Evolutionary conservation across 805 yeast species (phyloP), one percentile per base, ranked within the genome.

Genomic region (Ogataea corticis): DNA sequence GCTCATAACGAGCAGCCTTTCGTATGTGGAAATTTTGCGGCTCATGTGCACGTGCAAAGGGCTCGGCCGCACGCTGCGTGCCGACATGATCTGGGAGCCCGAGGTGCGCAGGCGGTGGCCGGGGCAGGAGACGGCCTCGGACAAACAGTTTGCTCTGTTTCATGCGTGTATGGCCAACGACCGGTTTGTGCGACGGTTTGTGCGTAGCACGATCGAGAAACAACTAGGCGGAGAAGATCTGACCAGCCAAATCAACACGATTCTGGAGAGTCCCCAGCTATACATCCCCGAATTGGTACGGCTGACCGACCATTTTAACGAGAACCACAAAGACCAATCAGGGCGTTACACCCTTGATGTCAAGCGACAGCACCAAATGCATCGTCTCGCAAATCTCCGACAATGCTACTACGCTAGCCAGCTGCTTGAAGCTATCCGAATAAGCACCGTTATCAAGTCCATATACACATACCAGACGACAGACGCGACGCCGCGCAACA

Each of bases 21-120:
- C 42, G 12, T 40, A 39, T 6, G 27, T 11, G 3, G 61, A 58
- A 32, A 36, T 51, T 6, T 36, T 46, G 17, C 29, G 23, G 25
- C 32, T 57, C 16, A 49, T 50, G 38, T 7, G 23, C 13, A 37
- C 54, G 4, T 34, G 32, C 27, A 46, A 44, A 33, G 9, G 10
- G 1, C 39, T 51, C 7, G 35, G 44, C 36, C 12, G 14, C 7
- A 33, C 23, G 14, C 36, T 59, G 11, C 28, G 43, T 10, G 38
- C 48, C 11, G 51, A 57, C 46, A 3, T 32, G 9, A 41, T 58
- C n/a, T 59, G 64, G 64, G 46, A 23, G 37, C 48, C 50, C 3
- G 29, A 45, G 15, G 55, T 53, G 25, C 25, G 25, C 25, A 21
- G 25, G 9, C 25, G 25, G 25, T 21, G 25, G 25, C 25, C 25